phyloP scores from a whole-genome alignment of 2,329 filamentous ascomycete species.

The Epichloe sp. region DNA sequence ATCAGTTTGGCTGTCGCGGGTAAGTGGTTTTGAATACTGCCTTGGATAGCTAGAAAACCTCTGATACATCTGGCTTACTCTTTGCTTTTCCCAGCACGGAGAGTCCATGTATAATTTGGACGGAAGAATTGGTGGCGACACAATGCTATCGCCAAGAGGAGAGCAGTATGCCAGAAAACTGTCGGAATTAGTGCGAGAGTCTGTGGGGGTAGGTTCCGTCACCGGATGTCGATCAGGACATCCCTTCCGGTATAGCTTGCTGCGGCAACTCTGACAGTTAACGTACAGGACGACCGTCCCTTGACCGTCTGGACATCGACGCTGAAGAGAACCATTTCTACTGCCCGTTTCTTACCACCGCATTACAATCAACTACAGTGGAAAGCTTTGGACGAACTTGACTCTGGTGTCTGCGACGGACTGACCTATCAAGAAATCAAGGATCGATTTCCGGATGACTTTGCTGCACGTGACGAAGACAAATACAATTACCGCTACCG shows the following conservation, averaged over 20 bases:
- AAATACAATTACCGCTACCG: constrained; percentile 99
- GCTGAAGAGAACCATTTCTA: constrained; percentile 75
- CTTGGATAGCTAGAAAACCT: not conserved
- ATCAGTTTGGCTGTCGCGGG: constrained; percentile 90
- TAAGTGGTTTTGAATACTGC: constrained; percentile 30
- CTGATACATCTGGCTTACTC: not conserved
- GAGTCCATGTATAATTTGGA: constrained; percentile 87
- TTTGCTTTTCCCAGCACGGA: constrained; percentile 51
- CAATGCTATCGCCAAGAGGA: constrained; percentile 72
- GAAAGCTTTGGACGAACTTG: constrained; percentile 96
- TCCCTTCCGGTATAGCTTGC: not conserved
- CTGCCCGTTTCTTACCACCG: constrained; percentile 65
- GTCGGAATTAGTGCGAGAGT: constrained; percentile 71
- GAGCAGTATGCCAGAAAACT: constrained; percentile 77
- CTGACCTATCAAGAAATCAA: constrained; percentile 95
- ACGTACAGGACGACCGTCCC: constrained; percentile 40
- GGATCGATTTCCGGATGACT: constrained; percentile 83
- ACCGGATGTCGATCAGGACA: not conserved
- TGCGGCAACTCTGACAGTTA: constrained; percentile 3
- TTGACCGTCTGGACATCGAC: constrained; percentile 52
- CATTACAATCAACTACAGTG: constrained; percentile 92
- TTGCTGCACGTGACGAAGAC: constrained; percentile 88
- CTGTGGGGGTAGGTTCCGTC: constrained; percentile 57
- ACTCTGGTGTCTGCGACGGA: constrained; percentile 91
- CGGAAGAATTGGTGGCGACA: constrained; percentile 87